Conservation (phyloP, 495 filamentous ascomycete species). For the Penicillium atrosanguineum region DNA sequence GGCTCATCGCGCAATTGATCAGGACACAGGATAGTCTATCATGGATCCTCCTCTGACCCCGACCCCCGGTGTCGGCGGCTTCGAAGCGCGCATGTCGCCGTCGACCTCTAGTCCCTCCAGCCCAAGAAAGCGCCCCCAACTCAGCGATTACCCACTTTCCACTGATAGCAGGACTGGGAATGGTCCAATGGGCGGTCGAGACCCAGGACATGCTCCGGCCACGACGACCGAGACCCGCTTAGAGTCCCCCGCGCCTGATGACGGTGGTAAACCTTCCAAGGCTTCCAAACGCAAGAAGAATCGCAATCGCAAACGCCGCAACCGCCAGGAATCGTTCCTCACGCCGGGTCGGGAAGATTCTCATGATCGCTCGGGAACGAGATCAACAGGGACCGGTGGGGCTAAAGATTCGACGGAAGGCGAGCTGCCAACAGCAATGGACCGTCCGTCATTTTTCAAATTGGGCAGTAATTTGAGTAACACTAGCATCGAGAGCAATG, state of each 20-base stretch:
- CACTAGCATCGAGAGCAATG: conserved; percentile 80
- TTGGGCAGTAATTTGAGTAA: conserved; percentile 62
- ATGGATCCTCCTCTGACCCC: conserved; percentile 24
- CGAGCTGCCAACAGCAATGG: conserved; percentile 28
- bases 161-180: conserved; percentile 20
- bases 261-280: conserved; percentile 24
- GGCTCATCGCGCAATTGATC: neutral
- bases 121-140: conserved; percentile 11
- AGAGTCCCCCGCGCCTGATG: conserved; percentile 25
- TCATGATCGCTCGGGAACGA: conserved; percentile 18
- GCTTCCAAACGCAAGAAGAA: conserved; percentile 39
- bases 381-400: conserved; percentile 20
- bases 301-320: conserved; percentile 39
- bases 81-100: conserved; percentile 8
- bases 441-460: conserved; percentile 55
- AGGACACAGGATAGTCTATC: neutral
- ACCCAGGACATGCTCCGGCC: conserved; percentile 12
- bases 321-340: conserved; percentile 42
- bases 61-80: conserved; percentile 5
- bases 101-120: conserved; percentile 19
- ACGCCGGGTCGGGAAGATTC: conserved; percentile 24
- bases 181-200: conserved; percentile 21
- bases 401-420: conserved; percentile 27
- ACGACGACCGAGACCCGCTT: conserved; percentile 23
- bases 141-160: conserved; percentile 21